These are phyloP conservation scores for Mimosa pudica DNA, from an alignment of 306 rosid species.

Conservation along the genomic window DNA sequence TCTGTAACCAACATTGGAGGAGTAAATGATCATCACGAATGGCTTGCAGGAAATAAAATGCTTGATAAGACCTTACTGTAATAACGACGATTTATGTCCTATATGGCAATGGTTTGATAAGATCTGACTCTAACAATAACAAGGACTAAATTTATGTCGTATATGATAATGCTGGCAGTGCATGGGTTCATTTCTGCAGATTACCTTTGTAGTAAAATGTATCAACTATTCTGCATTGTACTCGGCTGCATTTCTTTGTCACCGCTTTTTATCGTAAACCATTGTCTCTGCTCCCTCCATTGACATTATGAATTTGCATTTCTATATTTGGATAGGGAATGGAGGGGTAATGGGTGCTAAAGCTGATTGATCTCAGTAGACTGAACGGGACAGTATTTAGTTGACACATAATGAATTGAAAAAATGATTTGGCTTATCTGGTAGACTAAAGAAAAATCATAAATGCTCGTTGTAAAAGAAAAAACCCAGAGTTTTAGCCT, in stretches of 20 bases:
- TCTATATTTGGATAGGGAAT: background rate
- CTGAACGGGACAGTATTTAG: background rate
- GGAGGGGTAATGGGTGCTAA: background rate
- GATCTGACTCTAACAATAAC: background rate
- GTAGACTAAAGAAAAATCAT: background rate
- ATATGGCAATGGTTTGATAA: constrained; percentile 3
- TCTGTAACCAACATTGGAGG: too few relatives aligned
- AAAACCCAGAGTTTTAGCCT: background rate
- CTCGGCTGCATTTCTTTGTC: constrained; percentile 3
- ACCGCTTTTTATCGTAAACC: background rate
- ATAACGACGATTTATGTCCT: constrained; percentile 4
- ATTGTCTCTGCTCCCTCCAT: background rate
- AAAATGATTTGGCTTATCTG: background rate
- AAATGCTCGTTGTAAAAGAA: background rate
- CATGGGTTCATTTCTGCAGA: background rate
- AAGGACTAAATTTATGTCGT: constrained; percentile 5
- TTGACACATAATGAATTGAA: background rate
- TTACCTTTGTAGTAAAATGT: background rate
- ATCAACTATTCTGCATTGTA: background rate
- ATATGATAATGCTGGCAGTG: constrained; percentile 14
- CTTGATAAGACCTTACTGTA: background rate
- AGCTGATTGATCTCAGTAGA: background rate
- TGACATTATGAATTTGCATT: background rate
- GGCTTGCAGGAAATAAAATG: background rate
- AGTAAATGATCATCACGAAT: background rate